Percentiles rank a stretch among this genome's conserved stretches.
Conservation (phyloP, 2,329 filamentous ascomycete species). For the Bisporella sp. region DNA sequence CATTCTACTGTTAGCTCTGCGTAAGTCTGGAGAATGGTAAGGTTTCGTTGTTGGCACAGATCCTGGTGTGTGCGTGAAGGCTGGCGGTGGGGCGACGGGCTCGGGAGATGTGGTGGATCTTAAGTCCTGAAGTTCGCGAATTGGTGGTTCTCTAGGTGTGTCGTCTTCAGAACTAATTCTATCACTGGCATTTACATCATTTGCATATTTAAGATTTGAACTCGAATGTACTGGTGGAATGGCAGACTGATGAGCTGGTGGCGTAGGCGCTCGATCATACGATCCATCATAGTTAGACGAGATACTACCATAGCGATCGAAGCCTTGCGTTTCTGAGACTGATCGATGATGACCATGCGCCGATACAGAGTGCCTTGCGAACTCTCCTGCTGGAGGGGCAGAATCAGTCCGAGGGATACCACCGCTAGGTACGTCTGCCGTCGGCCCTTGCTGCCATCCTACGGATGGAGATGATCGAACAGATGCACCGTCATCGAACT, state of each 20-base stretch:
- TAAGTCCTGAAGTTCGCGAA: constrained; percentile 47
- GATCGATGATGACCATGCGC: constrained; percentile 20
- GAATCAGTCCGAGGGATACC: constrained; percentile 40
- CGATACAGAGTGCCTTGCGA: background rate
- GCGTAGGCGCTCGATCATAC: constrained; percentile 18
- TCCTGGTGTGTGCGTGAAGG: constrained; percentile 69
- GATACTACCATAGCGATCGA: constrained; percentile 18
- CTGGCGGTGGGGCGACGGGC: constrained; percentile 71
- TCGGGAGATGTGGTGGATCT: constrained; percentile 55
- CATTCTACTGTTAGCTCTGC: constrained; percentile 75
- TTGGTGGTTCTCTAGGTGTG: constrained; percentile 30
- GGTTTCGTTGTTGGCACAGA: constrained; percentile 63
- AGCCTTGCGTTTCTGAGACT: constrained; percentile 25
- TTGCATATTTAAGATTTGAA: constrained; percentile 27
- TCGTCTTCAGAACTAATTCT: constrained; percentile 53
- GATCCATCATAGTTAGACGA: constrained; percentile 18
- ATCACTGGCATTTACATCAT: constrained; percentile 41
- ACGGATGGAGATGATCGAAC: constrained; percentile 45
- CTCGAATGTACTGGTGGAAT: constrained; percentile 21
- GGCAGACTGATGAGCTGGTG: constrained; percentile 20
- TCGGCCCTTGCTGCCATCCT: constrained; percentile 18
- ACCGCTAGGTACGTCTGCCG: constrained; percentile 3
- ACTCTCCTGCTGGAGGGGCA: constrained; percentile 34
- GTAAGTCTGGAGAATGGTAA: constrained; percentile 69
- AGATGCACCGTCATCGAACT: constrained; percentile 47